Percentiles rank a stretch among this genome's conserved stretches.
These are phyloP conservation scores for Tolypocladium amazonense DNA, from an alignment of 2,329 filamentous ascomycete genomes.

Conservation along the genomic window DNA sequence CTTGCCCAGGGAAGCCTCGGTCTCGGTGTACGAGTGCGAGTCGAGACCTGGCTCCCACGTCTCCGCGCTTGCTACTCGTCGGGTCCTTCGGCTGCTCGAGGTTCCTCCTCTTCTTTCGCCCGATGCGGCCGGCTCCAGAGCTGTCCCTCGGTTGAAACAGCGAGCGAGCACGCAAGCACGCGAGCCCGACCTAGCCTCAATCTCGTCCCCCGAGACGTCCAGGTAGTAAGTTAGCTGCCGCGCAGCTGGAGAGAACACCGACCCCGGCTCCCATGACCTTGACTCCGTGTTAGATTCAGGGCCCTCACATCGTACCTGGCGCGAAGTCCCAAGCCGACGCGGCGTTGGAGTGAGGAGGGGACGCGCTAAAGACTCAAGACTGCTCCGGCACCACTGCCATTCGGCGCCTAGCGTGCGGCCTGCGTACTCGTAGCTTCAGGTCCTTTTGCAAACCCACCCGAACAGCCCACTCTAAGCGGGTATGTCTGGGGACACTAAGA, in stretches of 20 bases:
- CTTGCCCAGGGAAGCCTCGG: background rate
- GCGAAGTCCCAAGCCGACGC: background rate
- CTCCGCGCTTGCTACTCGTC: background rate
- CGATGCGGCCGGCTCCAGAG: background rate
- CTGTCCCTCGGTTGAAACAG: background rate
- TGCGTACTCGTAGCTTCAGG: conserved; percentile 6
- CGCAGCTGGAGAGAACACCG: background rate
- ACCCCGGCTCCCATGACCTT: background rate
- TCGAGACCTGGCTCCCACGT: background rate
- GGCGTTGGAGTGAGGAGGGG: background rate
- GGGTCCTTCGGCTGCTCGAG: background rate
- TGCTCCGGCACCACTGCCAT: conserved; percentile 8
- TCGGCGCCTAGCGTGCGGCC: conserved; percentile 10
- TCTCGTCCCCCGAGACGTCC: background rate
- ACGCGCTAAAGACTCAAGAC: background rate
- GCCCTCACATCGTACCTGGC: background rate
- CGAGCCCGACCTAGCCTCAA: background rate
- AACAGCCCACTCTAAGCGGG: conserved; percentile 4
- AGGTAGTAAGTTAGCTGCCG: too few relatives aligned
- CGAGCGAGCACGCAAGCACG: background rate
- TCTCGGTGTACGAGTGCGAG: background rate
- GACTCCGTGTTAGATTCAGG: conserved; percentile 3
- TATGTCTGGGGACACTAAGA: conserved; percentile 1
- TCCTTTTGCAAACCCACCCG: conserved; percentile 15
- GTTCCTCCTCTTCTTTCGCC: background rate